phyloP scores from a whole-genome alignment of 2,329 filamentous ascomycete genomes.

The Aspergillus neoniger region DNA sequence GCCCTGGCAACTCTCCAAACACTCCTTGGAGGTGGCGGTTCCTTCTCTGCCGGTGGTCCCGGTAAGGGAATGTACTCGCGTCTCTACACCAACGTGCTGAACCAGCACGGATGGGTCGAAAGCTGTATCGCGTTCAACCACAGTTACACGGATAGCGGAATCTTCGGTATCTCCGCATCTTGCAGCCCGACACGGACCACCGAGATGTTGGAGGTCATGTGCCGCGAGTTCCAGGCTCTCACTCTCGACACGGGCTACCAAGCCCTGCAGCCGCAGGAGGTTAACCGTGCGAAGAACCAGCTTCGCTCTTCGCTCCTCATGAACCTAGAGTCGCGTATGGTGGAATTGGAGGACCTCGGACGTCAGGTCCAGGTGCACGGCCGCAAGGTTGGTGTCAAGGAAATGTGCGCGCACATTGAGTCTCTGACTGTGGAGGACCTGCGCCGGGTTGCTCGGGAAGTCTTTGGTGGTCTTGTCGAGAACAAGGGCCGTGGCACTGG shows the following conservation, averaged over 20 bases:
- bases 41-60: conserved; percentile 92
- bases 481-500: conserved; percentile 80
- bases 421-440: conserved; percentile 77
- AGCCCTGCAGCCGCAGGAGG: conserved; percentile 72
- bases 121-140: conserved; percentile 96
- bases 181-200: conserved; percentile 77
- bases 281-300: conserved; percentile 95
- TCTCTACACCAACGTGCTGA: conserved; percentile 95
- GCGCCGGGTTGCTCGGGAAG: conserved; percentile 73
- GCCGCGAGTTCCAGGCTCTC: conserved; percentile 78
- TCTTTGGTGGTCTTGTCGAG: conserved; percentile 74
- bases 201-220: conserved; percentile 93
- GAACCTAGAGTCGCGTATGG: conserved; percentile 97
- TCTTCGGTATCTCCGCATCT: conserved; percentile 89
- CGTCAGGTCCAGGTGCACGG: conserved; percentile 97
- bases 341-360: conserved; percentile 93
- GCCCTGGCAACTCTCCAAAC: conserved; percentile 93
- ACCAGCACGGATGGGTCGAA: conserved; percentile 97
- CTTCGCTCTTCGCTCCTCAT: conserved; percentile 85
- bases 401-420: conserved; percentile 91
- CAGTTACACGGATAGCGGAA: conserved; percentile 90
- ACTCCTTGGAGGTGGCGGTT: conserved; percentile 90
- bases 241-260: conserved; percentile 74
- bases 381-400: conserved; percentile 82
- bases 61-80: conserved; percentile 99